phyloP scores from a whole-genome alignment of 345 rosid species.

The Kernera saxatilis region DNA sequence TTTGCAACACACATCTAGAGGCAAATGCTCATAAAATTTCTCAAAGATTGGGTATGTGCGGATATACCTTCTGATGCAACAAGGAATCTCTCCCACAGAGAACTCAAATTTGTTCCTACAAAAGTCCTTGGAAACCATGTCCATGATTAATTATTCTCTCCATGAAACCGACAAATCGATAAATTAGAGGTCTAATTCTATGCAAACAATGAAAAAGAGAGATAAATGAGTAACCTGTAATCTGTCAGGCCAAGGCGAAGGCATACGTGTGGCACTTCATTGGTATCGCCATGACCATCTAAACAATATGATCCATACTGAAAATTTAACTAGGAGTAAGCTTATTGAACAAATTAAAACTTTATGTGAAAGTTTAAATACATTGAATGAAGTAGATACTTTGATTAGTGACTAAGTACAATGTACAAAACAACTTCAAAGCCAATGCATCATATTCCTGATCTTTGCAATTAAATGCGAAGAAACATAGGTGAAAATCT shows the following conservation, averaged over 20 bases:
- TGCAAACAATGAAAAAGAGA: neutral
- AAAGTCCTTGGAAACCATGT: conserved; percentile 55
- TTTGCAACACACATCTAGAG: neutral
- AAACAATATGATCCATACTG: conserved; percentile 71
- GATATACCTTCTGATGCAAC: conserved; percentile 64
- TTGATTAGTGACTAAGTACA: neutral
- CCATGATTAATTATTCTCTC: conserved; percentile 12
- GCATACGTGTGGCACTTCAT: conserved; percentile 36
- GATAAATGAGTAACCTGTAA: conserved; percentile 53
- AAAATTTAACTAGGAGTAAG: conserved; percentile 6
- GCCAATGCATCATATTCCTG: neutral
- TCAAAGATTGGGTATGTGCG: neutral
- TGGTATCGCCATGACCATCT: conserved; percentile 34
- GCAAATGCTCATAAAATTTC: neutral
- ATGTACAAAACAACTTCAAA: neutral
- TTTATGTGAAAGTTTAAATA: neutral
- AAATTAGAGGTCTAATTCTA: neutral
- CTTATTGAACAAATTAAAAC: neutral
- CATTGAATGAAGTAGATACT: neutral
- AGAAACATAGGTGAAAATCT: neutral
- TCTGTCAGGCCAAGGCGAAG: conserved; percentile 86
- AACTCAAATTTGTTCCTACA: conserved; percentile 81
- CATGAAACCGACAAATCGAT: neutral
- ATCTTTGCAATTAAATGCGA: neutral
- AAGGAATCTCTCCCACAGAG: conserved; percentile 75